Percentiles rank a stretch among this genome's conserved stretches.
Evolutionary conservation across 2,329 filamentous ascomycete species (phyloP).

Genomic region (Ophiobolus disseminans): DNA sequence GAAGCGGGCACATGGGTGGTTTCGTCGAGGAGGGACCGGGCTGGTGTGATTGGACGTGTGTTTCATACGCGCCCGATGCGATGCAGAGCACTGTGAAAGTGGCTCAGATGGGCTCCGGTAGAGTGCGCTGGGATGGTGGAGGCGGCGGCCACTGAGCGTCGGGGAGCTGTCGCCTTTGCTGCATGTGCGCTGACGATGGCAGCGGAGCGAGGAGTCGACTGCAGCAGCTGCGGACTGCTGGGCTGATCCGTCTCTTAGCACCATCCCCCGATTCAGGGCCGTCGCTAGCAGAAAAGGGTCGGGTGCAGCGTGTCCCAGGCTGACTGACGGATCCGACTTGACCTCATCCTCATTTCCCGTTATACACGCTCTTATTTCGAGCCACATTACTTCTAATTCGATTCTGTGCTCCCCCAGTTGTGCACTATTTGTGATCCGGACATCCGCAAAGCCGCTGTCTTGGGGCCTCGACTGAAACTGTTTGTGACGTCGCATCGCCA

Average conservation of each 20-base stretch:
- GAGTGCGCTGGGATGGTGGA: background rate
- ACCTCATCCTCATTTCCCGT: background rate
- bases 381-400: constrained; percentile 3
- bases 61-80: constrained; percentile 38
- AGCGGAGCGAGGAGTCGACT: constrained; percentile 4
- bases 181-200: constrained; percentile 12
- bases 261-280: background rate
- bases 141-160: no score
- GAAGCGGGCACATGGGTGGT: constrained; percentile 25
- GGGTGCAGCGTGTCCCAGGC: no score
- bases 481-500: constrained; percentile 28
- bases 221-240: constrained; percentile 3
- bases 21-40: background rate
- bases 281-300: no score
- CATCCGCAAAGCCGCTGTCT: background rate
- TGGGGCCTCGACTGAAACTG: constrained; percentile 11
- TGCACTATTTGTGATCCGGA: constrained; percentile 9
- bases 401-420: constrained; percentile 1
- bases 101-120: constrained; percentile 21
- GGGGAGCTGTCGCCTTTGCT: background rate
- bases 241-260: background rate
- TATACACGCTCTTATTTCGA: constrained; percentile 5
- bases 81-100: constrained; percentile 29
- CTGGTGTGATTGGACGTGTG: constrained; percentile 35
- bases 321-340: no score